phyloP scores from a whole-genome alignment of 495 filamentous ascomycete species.

The Sabuloglossum arenarium region DNA sequence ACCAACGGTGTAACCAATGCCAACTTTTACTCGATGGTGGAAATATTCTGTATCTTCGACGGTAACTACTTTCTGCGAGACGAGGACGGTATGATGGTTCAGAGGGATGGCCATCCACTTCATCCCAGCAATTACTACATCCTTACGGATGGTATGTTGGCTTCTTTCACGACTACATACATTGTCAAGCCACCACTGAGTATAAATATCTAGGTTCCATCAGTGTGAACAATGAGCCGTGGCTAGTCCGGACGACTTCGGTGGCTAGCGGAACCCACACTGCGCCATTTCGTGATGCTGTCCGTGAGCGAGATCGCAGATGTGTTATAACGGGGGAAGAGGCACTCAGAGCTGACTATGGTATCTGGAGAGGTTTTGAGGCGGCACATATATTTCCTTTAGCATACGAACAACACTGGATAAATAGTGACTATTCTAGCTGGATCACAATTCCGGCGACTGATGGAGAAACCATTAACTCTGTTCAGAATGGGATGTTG shows the following conservation, averaged over 20 bases:
- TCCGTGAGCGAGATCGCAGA: slow-evolving; percentile 14
- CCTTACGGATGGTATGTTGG: slow-evolving; percentile 12
- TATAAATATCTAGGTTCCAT: slow-evolving; percentile 9
- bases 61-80: slow-evolving; percentile 11
- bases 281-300: slow-evolving; percentile 13
- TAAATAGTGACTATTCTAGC: slow-evolving; percentile 8
- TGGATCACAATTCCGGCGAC: slow-evolving; percentile 14
- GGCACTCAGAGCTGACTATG: neutral
- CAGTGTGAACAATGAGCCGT: slow-evolving; percentile 13
- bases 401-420: slow-evolving; percentile 15
- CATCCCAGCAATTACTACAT: slow-evolving; percentile 16
- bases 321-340: slow-evolving; percentile 14
- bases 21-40: slow-evolving; percentile 18
- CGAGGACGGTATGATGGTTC: slow-evolving; percentile 11
- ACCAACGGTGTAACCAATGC: slow-evolving; percentile 17
- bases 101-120: slow-evolving; percentile 13
- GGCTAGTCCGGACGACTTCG: slow-evolving; percentile 13
- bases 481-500: slow-evolving; percentile 19
- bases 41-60: slow-evolving; percentile 13
- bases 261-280: slow-evolving; percentile 10
- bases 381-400: slow-evolving; percentile 20
- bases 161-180: slow-evolving; percentile 4
- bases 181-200: neutral
- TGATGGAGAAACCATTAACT: slow-evolving; percentile 15
- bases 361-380: slow-evolving; percentile 13